Conservation (phyloP, 148 eudicot species). For the Hydrangea macrophylla region DNA sequence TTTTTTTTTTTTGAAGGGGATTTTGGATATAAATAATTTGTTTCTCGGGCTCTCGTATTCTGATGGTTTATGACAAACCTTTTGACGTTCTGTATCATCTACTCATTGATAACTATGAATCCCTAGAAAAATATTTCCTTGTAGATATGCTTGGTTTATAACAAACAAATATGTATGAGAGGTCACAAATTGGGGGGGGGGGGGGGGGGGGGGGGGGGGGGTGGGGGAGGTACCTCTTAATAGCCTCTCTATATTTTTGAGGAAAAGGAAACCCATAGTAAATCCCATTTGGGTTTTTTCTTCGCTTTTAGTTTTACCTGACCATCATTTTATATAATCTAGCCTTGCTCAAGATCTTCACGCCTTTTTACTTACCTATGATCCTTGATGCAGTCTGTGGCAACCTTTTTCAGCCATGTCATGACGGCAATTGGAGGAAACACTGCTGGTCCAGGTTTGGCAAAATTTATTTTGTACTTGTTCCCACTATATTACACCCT, state of each 20-base stretch:
- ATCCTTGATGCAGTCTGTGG: slow-evolving; percentile 69
- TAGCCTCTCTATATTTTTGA: background rate
- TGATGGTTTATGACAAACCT: background rate
- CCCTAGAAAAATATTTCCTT: too few relatives aligned
- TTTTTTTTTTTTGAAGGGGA: background rate
- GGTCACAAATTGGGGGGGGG: background rate
- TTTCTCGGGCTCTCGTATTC: background rate
- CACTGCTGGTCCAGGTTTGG: slow-evolving; percentile 95
- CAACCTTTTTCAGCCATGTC: slow-evolving; percentile 89
- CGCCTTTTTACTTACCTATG: background rate
- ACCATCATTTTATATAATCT: background rate
- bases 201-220: too few relatives aligned
- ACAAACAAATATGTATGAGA: background rate
- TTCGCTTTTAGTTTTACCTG: background rate
- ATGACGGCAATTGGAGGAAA: slow-evolving; percentile 93
- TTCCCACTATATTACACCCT: background rate
- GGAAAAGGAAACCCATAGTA: background rate
- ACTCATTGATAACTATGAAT: background rate
- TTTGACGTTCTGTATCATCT: background rate
- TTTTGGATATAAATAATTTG: background rate
- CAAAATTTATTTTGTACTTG: background rate
- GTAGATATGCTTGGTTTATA: background rate
- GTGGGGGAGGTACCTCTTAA: too few relatives aligned
- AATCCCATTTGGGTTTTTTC: too few relatives aligned
- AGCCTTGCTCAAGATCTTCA: slow-evolving; percentile 1